Evolutionary conservation across 352 stramenopile species (phyloP).

Genomic region (Phytophthora ohioensis): DNA sequence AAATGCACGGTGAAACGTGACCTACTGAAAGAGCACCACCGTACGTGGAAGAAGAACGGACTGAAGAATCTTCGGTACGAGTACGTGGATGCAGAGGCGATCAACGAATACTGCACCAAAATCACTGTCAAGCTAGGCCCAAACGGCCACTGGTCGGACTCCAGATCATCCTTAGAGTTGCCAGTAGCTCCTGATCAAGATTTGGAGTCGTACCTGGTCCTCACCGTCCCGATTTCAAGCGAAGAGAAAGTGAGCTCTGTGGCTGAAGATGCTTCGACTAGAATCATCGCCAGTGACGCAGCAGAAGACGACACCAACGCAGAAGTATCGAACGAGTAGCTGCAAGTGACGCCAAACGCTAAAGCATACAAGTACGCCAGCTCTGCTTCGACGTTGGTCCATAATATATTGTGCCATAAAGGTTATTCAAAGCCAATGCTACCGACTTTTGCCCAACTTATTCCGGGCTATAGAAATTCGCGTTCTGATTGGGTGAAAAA

Average conservation of each 20-base stretch:
- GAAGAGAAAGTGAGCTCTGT: no score
- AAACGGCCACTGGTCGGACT: slow-evolving; percentile 66
- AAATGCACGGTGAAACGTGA: slow-evolving; percentile 67
- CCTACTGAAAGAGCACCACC: slow-evolving; percentile 62
- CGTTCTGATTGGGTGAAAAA: slow-evolving; percentile 12
- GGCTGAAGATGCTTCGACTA: not conserved
- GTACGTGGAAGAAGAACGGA: slow-evolving; percentile 65
- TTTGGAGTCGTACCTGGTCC: slow-evolving; percentile 10
- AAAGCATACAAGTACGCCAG: not conserved
- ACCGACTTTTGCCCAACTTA: slow-evolving; percentile 7
- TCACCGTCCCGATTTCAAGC: slow-evolving; percentile 13
- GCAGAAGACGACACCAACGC: not conserved
- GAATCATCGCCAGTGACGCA: not conserved
- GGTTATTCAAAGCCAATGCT: not conserved
- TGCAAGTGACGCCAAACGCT: not conserved
- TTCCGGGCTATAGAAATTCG: not conserved
- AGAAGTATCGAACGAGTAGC: not conserved
- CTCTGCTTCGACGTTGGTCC: slow-evolving; percentile 6
- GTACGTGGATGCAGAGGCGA: slow-evolving; percentile 48
- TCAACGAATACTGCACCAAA: slow-evolving; percentile 57
- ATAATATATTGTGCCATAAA: slow-evolving; percentile 17
- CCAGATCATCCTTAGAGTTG: slow-evolving; percentile 55
- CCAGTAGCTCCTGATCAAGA: slow-evolving; percentile 20
- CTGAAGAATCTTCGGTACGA: slow-evolving; percentile 55
- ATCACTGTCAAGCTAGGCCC: slow-evolving; percentile 52